These are phyloP conservation scores for Tephrocybe sp. DNA, from an alignment of 768 basidiomycete species.

Conservation along the genomic window DNA sequence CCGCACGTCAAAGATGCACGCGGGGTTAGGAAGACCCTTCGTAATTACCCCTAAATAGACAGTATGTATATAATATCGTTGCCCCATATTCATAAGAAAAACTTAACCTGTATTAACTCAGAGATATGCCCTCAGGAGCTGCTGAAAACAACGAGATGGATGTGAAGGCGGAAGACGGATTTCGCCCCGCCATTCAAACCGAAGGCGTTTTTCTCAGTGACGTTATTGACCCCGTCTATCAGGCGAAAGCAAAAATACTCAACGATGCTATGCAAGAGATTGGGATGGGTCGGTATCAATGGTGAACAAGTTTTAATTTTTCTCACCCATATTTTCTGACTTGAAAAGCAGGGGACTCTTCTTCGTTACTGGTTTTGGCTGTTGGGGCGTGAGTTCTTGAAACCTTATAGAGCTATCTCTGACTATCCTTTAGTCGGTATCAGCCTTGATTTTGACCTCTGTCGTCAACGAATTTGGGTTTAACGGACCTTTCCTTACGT, in stretches of 20 bases:
- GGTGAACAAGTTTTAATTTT: conserved; percentile 26
- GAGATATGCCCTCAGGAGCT: too few relatives aligned
- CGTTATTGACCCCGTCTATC: conserved; percentile 52
- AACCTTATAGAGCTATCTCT: not conserved
- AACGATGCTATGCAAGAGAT: conserved; percentile 64
- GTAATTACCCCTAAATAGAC: too few relatives aligned
- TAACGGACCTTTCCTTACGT: not conserved
- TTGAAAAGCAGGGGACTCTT: conserved; percentile 56
- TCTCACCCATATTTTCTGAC: not conserved
- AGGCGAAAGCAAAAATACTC: conserved; percentile 53
- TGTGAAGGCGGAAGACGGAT: too few relatives aligned
- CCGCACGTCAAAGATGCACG: too few relatives aligned
- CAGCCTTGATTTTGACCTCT: not conserved
- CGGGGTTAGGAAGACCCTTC: too few relatives aligned
- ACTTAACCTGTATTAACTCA: too few relatives aligned
- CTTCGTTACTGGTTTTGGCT: conserved; percentile 69
- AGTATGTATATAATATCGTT: too few relatives aligned
- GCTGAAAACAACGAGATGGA: too few relatives aligned
- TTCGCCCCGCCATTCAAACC: not conserved
- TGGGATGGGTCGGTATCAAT: conserved; percentile 69
- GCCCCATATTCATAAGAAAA: too few relatives aligned
- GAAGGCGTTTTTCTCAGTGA: conserved; percentile 14
- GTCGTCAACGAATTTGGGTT: not conserved
- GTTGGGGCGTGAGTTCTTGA: conserved; percentile 57
- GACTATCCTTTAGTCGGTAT: not conserved